Conservation (phyloP, 106 monocot species). For the Ottelia alismoides region DNA sequence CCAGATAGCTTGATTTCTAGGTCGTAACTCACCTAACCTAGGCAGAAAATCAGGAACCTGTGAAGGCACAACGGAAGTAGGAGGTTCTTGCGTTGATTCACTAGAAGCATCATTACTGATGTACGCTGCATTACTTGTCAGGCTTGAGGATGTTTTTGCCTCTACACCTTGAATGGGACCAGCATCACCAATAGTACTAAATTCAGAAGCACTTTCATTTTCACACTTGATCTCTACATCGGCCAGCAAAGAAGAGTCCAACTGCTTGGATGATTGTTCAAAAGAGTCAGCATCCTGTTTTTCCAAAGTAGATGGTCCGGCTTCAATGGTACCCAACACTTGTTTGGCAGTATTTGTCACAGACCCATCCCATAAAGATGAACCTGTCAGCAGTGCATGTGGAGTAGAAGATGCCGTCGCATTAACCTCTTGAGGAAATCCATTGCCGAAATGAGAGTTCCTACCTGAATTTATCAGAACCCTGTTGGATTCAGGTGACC, state of each 20-base stretch:
- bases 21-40: slow-evolving; percentile 23
- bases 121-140: slow-evolving; percentile 25
- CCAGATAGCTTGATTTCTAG: slow-evolving; percentile 46
- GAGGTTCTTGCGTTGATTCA: slow-evolving; percentile 24
- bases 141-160: slow-evolving; percentile 9
- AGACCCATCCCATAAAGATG: slow-evolving; percentile 22
- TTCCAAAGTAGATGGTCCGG: slow-evolving; percentile 16
- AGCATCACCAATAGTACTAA: slow-evolving; percentile 16
- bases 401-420: background rate
- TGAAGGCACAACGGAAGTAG: slow-evolving; percentile 17
- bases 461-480: slow-evolving; percentile 8
- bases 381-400: slow-evolving; percentile 1
- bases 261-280: slow-evolving; percentile 17
- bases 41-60: slow-evolving; percentile 21
- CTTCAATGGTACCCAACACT: slow-evolving; percentile 15
- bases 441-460: slow-evolving; percentile 23
- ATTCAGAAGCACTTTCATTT: slow-evolving; percentile 22
- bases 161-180: slow-evolving; percentile 16
- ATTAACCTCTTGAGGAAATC: slow-evolving; percentile 17
- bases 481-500: slow-evolving; percentile 22
- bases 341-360: slow-evolving; percentile 20
- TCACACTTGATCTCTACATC: slow-evolving; percentile 20
- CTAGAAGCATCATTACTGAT: slow-evolving; percentile 31
- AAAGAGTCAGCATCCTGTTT: slow-evolving; percentile 12
- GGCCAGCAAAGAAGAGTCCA: slow-evolving; percentile 3